Evolutionary conservation across 805 yeast genomes (phyloP), one percentile per base, ranked within the genome.

Genomic region (Pichia californica): DNA sequence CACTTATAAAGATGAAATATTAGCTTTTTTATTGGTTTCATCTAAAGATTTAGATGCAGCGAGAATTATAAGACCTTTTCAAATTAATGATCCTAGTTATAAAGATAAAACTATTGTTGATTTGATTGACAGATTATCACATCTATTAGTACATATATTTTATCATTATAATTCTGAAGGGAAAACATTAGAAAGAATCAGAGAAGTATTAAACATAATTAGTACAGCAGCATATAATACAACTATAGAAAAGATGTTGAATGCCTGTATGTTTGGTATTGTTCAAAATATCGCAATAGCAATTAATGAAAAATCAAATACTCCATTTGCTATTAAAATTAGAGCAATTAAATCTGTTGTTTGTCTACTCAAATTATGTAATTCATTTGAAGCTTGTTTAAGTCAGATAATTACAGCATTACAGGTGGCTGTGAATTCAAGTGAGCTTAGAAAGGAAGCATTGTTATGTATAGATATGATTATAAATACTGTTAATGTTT

Each of bases 361-460:
- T 31, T 76, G 82, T 45, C 62, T 91, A 20, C 76, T 85, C 7
- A 68, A 71, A 34, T 62, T 78, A 2, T 65, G 78, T 2, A 45
- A 53, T 2, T 73, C 73, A 6, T 66, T 60, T 42, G 63, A 70
- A 21, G 69, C 79, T 14, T 74, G 84, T 26, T 73, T 77, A 5
- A 94, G 96, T 0, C 98, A 89, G 57, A 76, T 91, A 5, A 82
- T 87, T 46, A 83, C 95, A 2, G 84, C 95, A 53, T 64, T 91
- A 11, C 96, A 88, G 56, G 79, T 88, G 1, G 81, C 91, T 0
- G 62, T 89, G 19, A 88, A 81, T 31, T 74, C 73, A 16, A 64
- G 71, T 0, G 78, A 77, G 20, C 69, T 88, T 13, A 81, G 81
- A 46, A 65, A 66, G 14, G 73, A 74, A 31, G 77, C 91, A 0